Base-by-base conservation (phyloP, 2,329 filamentous ascomycete genomes). In the Aureobasidium sp. region DNA sequence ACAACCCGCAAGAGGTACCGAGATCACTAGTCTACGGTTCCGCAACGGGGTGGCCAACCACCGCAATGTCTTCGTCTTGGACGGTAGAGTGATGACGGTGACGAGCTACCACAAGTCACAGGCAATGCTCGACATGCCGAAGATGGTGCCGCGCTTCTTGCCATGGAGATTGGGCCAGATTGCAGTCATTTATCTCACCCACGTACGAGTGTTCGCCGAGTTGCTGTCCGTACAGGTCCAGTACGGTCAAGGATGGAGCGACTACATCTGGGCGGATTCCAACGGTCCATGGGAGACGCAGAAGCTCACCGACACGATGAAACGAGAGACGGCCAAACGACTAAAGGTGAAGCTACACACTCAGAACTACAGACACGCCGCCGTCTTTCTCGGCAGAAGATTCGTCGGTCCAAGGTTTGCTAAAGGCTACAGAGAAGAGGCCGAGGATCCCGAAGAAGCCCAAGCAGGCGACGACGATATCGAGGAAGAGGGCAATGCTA, bases 101-200 rank as follows among this genome's bases (percentile, higher is more conserved):
- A 62, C 65, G 29, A 41, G 61, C 39, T 70, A 69, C 63, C 21
- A 69, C 41, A 70, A 70, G 66, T 68, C 48, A 29, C 57, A 67
- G 62, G 68, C 59, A n/a, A 50, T 69, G 58, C 62, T 41, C 44
- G 64, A 69, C n/a, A 67, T 65, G 62, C 67, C 44, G 5, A 70
- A 69, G 68, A 59, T 70, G 0, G 62, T 69, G 32, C 67, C 41
- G 36, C 62, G 65, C 37, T 70, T 69, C 63, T 59, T 70, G 27
- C 67, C 49, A 21, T 66, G 25, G 60, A 50, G 55, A 53, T 53
- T 69, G 13, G 63, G 65, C 25, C 45, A 70, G 66, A 50, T 70
- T 7, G n/a, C n/a, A n/a, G n/a, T n/a, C n/a, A n/a, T n/a, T n/a
- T n/a, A n/a, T n/a, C n/a, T n/a, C n/a, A n/a, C 36, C 15, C 67